Evolutionary conservation across 805 yeast species (phyloP), one percentile per base, ranked within the genome.

Genomic region (Candida boleticola): DNA sequence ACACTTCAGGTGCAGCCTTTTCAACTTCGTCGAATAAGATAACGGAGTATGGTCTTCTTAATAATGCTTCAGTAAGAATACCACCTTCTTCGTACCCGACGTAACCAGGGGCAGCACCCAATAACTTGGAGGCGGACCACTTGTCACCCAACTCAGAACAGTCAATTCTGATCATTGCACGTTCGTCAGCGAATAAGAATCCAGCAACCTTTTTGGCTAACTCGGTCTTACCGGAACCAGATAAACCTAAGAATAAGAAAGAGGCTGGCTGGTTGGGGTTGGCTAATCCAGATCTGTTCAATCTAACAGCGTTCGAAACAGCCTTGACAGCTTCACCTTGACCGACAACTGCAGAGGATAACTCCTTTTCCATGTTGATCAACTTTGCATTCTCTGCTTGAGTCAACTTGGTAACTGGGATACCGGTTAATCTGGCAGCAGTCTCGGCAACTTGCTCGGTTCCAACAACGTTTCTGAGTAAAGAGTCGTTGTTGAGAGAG

Each of bases 61-160:
- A 77, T 43, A 93, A 74, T 50, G 93, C 96, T 56, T 93, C 95
- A 4, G 99, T 93, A 52, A 93, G 76, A 53, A 92, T 79, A 51
- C 99, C 99, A 63, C 99, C 99, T 64, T 93, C 97, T 61, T 90
- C 97, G 63, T 86, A 95, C 30, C 99, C 99, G 54, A 93, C 85
- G 46, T 70, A 71, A 55, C 99, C 99, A 1, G 98, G 97, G 2
- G 98, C 95, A 17, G 98, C 93, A 68, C 99, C 99, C 43, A 93
- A 74, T 47, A 93, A 79, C 62, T 93, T 93, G 6, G 97, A 88
- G 3, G 93, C 95, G 4, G 97, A 86, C 79, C 95, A 89, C 57
- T 93, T 93, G 70, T 93, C 99, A 64, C 85, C 81, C 55, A 93
- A 75, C 64, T 93, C 99, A 3, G 98, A 90, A 68, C 99, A 93